These are phyloP conservation scores for Juglanconis sp. DNA, from an alignment of 2,329 filamentous ascomycete species.

Conservation along the genomic window DNA sequence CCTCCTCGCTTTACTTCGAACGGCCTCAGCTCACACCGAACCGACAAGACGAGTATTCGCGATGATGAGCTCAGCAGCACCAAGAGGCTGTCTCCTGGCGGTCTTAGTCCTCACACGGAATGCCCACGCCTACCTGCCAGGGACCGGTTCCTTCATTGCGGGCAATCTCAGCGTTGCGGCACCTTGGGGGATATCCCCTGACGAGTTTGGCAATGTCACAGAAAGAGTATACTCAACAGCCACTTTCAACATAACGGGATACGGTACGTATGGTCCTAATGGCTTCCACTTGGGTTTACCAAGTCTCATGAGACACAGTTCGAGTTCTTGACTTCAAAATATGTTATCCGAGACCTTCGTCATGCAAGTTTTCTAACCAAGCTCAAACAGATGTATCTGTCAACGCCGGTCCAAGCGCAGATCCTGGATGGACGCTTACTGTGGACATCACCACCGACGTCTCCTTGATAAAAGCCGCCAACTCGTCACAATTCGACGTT, in stretches of 20 bases:
- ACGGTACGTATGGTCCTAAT: background rate
- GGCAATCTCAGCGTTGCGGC: slow-evolving; percentile 2
- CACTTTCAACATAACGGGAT: slow-evolving; percentile 9
- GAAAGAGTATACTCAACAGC: background rate
- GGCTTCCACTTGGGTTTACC: background rate
- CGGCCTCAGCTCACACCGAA: background rate
- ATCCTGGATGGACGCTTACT: slow-evolving; percentile 8
- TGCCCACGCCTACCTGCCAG: background rate
- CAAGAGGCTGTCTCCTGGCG: background rate
- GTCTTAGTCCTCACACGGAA: background rate
- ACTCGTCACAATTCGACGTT: slow-evolving; percentile 2
- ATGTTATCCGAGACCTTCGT: too few relatives aligned
- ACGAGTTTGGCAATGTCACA: slow-evolving; percentile 9
- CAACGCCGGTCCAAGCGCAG: background rate
- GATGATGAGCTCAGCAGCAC: too few relatives aligned
- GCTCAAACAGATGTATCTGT: slow-evolving; percentile 1
- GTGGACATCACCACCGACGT: slow-evolving; percentile 6
- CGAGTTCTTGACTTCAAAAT: too few relatives aligned
- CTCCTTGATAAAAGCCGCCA: slow-evolving; percentile 6
- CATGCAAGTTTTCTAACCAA: background rate
- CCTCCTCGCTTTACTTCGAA: background rate
- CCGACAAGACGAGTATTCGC: too few relatives aligned
- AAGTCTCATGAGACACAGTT: too few relatives aligned
- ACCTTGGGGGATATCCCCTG: slow-evolving; percentile 6
- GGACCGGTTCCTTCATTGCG: background rate